Evolutionary conservation across 1,284 basidiomycete genomes (phyloP), one percentile per base, ranked within the genome.

Genomic region (Cryptococcus amylolentus): DNA sequence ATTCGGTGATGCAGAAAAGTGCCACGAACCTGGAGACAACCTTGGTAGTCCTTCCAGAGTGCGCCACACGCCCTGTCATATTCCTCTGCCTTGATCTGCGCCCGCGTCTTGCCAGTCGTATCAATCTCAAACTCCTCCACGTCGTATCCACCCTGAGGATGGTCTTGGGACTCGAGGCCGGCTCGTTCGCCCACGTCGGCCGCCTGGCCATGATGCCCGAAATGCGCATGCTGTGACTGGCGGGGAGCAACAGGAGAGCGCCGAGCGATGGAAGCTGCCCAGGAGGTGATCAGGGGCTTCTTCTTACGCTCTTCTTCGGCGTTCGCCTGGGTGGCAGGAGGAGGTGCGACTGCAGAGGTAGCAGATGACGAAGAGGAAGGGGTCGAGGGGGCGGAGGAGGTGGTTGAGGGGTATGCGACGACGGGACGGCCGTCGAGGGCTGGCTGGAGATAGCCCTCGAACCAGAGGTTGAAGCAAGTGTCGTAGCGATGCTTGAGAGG

Each of bases 391-490:
- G 42, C 18, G 31, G 44, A 27, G 41, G 37, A 13, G 13, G 45
- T 45, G 27, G 26, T 39, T 23, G 45, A 14, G 18, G 46, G 37
- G 47, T 45, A 26, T n/a, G 16, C 51, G 46, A 27, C 28, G 1
- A 27, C 28, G 1, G 44, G 31, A 7, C 31, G 46, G 52, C 54
- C 56, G 45, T 73, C 70, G 5, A 76, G 65, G 28, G 72, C 73
- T 0, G 90, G 90, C 69, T 91, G 88, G 37, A 97, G 84, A 72
- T 96, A 97, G 23, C 89, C 89, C 72, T 93, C 91, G 69, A 97
- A 93, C 94, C 93, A 97, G 7, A 87, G 84, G 71, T 96, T 95
- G 80, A 97, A 97, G 80, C 94, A 97, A 0, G 87, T 79, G 76
- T 97, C 93, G 75, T 96, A 97, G 58, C 84, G 81, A 60, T 87